phyloP scores from a whole-genome alignment of 192 early-diverging fungal species.

The Mortierella alpina region DNA sequence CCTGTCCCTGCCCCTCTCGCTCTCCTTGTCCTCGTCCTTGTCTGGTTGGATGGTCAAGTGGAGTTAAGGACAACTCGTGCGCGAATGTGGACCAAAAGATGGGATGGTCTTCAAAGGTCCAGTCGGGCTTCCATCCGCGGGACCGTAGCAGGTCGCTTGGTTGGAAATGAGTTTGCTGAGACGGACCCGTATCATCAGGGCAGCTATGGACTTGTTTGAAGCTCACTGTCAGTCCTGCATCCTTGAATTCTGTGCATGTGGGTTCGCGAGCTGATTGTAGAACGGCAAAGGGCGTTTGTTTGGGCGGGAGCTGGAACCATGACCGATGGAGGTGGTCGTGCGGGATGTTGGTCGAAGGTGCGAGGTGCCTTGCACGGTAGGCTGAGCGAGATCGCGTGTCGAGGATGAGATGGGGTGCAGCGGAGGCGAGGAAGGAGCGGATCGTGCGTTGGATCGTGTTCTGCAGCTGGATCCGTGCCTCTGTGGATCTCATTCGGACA shows the following conservation, averaged over 20 bases:
- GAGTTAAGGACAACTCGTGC: slow-evolving; percentile 1
- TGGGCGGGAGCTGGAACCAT: slow-evolving; percentile 52
- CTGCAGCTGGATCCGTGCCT: too few relatives aligned
- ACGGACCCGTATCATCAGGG: too few relatives aligned
- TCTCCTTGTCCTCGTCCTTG: too few relatives aligned
- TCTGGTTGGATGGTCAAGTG: not conserved
- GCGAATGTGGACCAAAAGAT: slow-evolving; percentile 13
- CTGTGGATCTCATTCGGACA: too few relatives aligned
- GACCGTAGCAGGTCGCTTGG: slow-evolving; percentile 18
- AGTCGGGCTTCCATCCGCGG: slow-evolving; percentile 44
- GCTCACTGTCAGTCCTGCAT: too few relatives aligned
- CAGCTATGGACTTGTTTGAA: too few relatives aligned
- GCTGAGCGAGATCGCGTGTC: slow-evolving; percentile 31
- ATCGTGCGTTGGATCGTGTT: slow-evolving; percentile 1
- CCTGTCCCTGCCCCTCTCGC: too few relatives aligned
- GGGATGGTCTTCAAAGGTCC: slow-evolving; percentile 41
- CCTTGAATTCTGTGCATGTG: not conserved
- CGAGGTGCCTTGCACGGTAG: slow-evolving; percentile 23
- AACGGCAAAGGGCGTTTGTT: slow-evolving; percentile 53
- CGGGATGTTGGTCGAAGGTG: slow-evolving; percentile 57
- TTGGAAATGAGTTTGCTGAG: too few relatives aligned
- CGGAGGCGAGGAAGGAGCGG: slow-evolving; percentile 8
- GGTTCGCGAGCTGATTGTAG: slow-evolving; percentile 21
- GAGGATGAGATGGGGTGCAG: slow-evolving; percentile 31
- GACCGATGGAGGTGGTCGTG: slow-evolving; percentile 14